A percentile compares a stretch with the other conserved stretches of the same genome.
These are phyloP conservation scores for Penstemon eatonii DNA, from an alignment of 257 asterid genomes.

Conservation along the genomic window DNA sequence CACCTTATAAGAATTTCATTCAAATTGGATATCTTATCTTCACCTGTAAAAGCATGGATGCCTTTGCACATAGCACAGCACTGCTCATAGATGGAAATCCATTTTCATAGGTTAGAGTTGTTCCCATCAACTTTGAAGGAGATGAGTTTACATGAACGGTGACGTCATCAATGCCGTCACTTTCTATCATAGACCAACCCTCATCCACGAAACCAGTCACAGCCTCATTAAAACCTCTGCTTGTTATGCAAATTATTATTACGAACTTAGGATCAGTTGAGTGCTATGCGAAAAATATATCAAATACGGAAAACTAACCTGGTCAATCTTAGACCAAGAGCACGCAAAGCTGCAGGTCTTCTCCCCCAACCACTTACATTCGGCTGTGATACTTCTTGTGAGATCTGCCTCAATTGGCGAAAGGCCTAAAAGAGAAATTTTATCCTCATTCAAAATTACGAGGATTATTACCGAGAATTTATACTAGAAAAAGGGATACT, in stretches of 20 bases:
- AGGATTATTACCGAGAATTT: constrained; percentile 1
- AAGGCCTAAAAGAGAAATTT: constrained; percentile 55
- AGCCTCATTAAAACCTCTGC: constrained; percentile 96
- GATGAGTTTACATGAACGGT: constrained; percentile 85
- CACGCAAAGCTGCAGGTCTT: constrained; percentile 93
- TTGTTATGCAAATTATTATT: constrained; percentile 2
- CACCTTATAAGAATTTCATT: background rate
- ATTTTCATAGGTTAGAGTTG: constrained; percentile 56
- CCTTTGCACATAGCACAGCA: constrained; percentile 88
- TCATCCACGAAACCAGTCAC: constrained; percentile 92
- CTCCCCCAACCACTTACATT: constrained; percentile 85
- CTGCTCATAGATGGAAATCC: constrained; percentile 78
- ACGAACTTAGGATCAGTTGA: background rate
- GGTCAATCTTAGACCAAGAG: constrained; percentile 94
- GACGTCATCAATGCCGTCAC: constrained; percentile 94
- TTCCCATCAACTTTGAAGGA: constrained; percentile 75
- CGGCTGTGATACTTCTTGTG: constrained; percentile 88
- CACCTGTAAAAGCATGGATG: constrained; percentile 94
- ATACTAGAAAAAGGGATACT: background rate
- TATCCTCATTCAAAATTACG: background rate
- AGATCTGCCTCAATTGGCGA: constrained; percentile 87
- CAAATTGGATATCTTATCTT: constrained; percentile 19
- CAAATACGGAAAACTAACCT: constrained; percentile 41
- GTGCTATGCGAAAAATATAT: background rate
- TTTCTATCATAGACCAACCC: constrained; percentile 87